Percentiles rank a stretch among this genome's conserved stretches.
Evolutionary conservation across 495 filamentous ascomycete species (phyloP).

Genomic region (Pseudoneurospora amorphoporcata): DNA sequence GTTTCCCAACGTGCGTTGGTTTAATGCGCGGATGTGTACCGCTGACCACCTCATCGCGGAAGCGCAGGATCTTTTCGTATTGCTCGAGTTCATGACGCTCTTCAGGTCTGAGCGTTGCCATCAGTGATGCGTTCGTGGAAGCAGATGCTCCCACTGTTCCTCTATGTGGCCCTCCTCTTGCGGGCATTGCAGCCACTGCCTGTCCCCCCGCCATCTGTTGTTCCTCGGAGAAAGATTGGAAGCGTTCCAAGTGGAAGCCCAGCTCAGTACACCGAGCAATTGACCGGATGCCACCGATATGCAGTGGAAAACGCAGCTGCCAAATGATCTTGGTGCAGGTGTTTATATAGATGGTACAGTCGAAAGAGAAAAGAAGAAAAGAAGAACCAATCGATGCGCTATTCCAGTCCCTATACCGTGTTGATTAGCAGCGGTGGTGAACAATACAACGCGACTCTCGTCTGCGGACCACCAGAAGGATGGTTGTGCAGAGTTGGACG

Average conservation of each 20-base stretch:
- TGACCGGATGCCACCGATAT: not conserved
- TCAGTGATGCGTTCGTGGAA: not conserved
- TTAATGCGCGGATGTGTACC: constrained; percentile 31
- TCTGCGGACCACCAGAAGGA: not conserved
- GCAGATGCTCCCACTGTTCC: not conserved
- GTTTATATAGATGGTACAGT: not conserved
- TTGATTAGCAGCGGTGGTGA: not conserved
- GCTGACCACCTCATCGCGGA: constrained; percentile 24
- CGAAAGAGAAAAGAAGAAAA: not conserved
- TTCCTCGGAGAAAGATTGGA: too few relatives aligned
- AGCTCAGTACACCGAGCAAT: not conserved
- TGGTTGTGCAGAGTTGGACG: not conserved
- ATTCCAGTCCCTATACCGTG: not conserved
- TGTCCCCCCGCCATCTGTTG: constrained; percentile 13
- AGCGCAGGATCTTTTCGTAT: constrained; percentile 27
- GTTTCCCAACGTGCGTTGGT: constrained; percentile 41
- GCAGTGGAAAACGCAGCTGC: not conserved
- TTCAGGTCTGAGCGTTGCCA: constrained; percentile 15
- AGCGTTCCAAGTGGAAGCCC: not conserved
- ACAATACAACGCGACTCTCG: not conserved
- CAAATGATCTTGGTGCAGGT: not conserved
- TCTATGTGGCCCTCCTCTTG: not conserved
- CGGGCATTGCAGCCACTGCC: constrained; percentile 6
- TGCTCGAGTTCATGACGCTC: constrained; percentile 16
- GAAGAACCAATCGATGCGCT: not conserved